Conservation (phyloP, 202 grass and related monocot species). For the Setaria viridis region DNA sequence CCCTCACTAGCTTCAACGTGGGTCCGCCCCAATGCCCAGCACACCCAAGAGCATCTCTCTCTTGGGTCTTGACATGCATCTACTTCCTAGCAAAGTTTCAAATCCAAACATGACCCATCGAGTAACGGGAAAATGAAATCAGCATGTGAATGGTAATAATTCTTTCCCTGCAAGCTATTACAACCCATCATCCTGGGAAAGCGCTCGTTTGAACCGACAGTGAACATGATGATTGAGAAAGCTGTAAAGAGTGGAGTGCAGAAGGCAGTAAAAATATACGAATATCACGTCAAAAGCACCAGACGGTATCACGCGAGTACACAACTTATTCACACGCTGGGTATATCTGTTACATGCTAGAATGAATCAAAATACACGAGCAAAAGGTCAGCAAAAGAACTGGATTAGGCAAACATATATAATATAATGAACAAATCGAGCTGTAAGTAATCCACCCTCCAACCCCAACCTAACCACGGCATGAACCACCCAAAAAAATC, state of each 20-base stretch:
- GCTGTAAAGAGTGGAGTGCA: neutral
- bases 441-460: slow-evolving; percentile 41
- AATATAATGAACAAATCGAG: slow-evolving; percentile 54
- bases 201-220: neutral
- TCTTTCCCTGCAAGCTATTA: neutral
- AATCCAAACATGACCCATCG: neutral
- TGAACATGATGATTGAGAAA: neutral
- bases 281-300: slow-evolving; percentile 7
- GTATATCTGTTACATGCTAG: slow-evolving; percentile 50
- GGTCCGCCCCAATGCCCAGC: too few species aligned
- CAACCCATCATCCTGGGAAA: neutral
- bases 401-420: slow-evolving; percentile 50
- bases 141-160: neutral
- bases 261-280: slow-evolving; percentile 25
- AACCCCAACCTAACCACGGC: neutral
- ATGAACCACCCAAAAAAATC: neutral
- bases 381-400: slow-evolving; percentile 54
- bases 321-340: slow-evolving; percentile 51
- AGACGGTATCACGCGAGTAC: slow-evolving; percentile 17
- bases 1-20: too few species aligned
- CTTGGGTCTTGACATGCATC: too few species aligned
- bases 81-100: neutral
- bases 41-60: too few species aligned
- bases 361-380: slow-evolving; percentile 46
- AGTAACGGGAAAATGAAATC: neutral